Evolutionary conservation across 371 early-diverging fungal genomes (phyloP).

Genomic region (Apophysomyces trapeziformis): DNA sequence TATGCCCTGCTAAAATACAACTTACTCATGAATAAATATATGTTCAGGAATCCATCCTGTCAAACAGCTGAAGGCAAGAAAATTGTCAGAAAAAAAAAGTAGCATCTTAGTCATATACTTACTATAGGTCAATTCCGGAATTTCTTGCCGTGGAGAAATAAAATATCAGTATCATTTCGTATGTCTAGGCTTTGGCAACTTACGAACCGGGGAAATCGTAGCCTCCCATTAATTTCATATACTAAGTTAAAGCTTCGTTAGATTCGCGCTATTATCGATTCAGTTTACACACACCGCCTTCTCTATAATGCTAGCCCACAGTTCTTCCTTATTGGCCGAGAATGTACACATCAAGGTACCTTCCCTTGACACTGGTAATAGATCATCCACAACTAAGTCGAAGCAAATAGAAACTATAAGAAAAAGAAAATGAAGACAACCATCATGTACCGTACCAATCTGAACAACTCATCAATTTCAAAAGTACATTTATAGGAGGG

Average conservation of each 20-base stretch:
- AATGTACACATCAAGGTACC: slow-evolving; percentile 86
- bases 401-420: not conserved
- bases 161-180: slow-evolving; percentile 3
- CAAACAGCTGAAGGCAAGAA: slow-evolving; percentile 56
- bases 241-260: slow-evolving; percentile 37
- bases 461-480: not conserved
- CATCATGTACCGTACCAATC: slow-evolving; percentile 9
- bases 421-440: not conserved
- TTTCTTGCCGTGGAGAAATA: slow-evolving; percentile 49
- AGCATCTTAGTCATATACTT: slow-evolving; percentile 24
- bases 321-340: slow-evolving; percentile 74
- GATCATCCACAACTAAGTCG: slow-evolving; percentile 83
- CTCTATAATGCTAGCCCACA: slow-evolving; percentile 90
- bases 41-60: slow-evolving; percentile 96
- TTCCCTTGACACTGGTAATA: slow-evolving; percentile 76
- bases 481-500: no score
- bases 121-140: slow-evolving; percentile 88
- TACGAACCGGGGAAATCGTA: slow-evolving; percentile 93
- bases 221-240: slow-evolving; percentile 94
- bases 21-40: slow-evolving; percentile 79
- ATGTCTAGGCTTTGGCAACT: slow-evolving; percentile 25
- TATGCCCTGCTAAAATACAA: not conserved
- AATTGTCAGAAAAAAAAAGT: not conserved
- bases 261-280: no score
- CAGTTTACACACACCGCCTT: slow-evolving; percentile 65